A percentile compares a stretch with the other conserved stretches of the same genome.
Conservation (phyloP, 2,329 filamentous ascomycete species). For the Helotiales sp. region DNA sequence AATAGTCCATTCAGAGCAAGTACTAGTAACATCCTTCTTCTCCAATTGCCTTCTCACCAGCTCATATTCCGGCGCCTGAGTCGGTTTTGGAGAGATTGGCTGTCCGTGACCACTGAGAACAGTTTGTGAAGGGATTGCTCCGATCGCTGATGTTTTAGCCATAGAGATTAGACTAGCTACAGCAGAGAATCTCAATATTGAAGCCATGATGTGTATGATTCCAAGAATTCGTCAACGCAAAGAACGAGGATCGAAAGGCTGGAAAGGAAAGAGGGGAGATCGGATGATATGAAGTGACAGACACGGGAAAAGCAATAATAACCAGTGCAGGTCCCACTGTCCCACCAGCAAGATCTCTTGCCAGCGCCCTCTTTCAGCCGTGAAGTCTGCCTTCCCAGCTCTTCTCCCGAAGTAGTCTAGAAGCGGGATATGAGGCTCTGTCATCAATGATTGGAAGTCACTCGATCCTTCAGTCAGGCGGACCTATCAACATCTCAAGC, state of each 20-base stretch:
- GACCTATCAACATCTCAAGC: background rate
- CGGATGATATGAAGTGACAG: constrained; percentile 8
- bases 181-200: constrained; percentile 13
- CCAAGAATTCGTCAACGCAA: background rate
- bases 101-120: constrained; percentile 15
- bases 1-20: constrained; percentile 29
- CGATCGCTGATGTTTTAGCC: constrained; percentile 6
- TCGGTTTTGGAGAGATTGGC: constrained; percentile 15
- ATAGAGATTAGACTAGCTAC: constrained; percentile 12
- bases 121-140: constrained; percentile 21
- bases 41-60: constrained; percentile 24
- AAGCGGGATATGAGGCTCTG: constrained; percentile 13
- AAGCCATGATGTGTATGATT: constrained; percentile 6
- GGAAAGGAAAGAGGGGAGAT: constrained; percentile 4
- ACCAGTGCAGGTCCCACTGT: background rate
- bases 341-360: background rate
- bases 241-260: background rate
- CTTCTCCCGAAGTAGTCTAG: background rate
- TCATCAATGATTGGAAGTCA: background rate
- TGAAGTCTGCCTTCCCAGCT: constrained; percentile 3
- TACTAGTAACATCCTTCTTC: constrained; percentile 20
- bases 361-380: background rate
- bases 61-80: constrained; percentile 22
- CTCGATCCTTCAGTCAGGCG: background rate
- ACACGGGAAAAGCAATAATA: background rate